phyloP scores from a whole-genome alignment of 2,329 filamentous ascomycete genomes.

The Trichoderma sp. region DNA sequence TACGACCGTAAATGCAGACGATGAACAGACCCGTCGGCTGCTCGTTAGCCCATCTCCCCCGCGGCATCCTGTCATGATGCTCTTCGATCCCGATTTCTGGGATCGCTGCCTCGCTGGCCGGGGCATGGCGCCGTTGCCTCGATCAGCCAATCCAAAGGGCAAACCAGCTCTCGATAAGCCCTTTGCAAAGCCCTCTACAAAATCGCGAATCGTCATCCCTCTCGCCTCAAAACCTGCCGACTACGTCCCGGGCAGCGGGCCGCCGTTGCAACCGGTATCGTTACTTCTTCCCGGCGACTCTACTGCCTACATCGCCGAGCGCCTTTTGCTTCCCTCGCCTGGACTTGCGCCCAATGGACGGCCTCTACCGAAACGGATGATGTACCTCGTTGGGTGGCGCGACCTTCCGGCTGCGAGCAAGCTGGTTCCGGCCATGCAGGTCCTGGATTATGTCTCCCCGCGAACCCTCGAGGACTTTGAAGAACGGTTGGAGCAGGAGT shows the following conservation, averaged over 20 bases:
- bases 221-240: constrained; percentile 24
- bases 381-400: constrained; percentile 55
- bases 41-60: background rate
- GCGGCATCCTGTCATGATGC: constrained; percentile 4
- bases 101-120: background rate
- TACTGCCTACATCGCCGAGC: constrained; percentile 56
- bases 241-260: constrained; percentile 49
- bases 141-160: background rate
- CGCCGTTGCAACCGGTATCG: constrained; percentile 46
- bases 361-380: constrained; percentile 44
- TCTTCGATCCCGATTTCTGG: constrained; percentile 13
- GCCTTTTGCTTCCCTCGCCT: constrained; percentile 46
- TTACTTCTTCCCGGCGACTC: constrained; percentile 50
- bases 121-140: background rate
- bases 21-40: constrained; percentile 7
- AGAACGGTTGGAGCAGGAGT: constrained; percentile 42
- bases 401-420: constrained; percentile 51
- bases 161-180: background rate
- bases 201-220: constrained; percentile 14
- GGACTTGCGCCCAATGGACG: constrained; percentile 35
- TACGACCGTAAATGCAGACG: background rate
- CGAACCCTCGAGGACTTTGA: constrained; percentile 58
- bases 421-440: constrained; percentile 45
- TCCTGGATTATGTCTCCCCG: constrained; percentile 60
- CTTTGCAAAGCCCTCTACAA: background rate